These are phyloP conservation scores for Alliaria petiolata DNA, from an alignment of 345 rosid genomes.

Conservation along the genomic window DNA sequence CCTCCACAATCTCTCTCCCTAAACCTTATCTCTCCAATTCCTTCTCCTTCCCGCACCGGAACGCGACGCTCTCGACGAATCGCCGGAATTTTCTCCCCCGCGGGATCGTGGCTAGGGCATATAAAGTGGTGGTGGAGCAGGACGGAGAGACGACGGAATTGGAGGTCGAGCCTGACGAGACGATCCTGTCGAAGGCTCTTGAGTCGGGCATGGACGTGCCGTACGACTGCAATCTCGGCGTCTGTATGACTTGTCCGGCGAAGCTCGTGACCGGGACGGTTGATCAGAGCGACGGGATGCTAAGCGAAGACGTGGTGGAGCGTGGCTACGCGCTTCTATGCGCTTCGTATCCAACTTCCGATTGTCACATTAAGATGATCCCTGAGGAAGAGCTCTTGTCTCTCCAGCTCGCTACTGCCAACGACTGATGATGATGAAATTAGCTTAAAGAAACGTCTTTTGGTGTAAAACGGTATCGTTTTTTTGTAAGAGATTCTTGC, in stretches of 20 bases:
- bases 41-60: slow-evolving; percentile 29
- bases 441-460: background rate
- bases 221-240: slow-evolving; percentile 93
- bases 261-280: slow-evolving; percentile 61
- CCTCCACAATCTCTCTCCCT: slow-evolving; percentile 41
- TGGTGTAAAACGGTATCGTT: background rate
- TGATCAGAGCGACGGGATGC: slow-evolving; percentile 97
- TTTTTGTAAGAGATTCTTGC: background rate
- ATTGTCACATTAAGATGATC: slow-evolving; percentile 74
- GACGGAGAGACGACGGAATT: slow-evolving; percentile 63
- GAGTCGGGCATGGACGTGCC: slow-evolving; percentile 73
- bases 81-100: background rate
- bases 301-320: slow-evolving; percentile 93
- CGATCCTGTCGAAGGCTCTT: slow-evolving; percentile 73
- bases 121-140: slow-evolving; percentile 79
- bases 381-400: slow-evolving; percentile 91
- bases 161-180: slow-evolving; percentile 84
- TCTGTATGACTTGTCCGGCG: slow-evolving; percentile 99
- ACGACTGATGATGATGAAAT: slow-evolving; percentile 51
- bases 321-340: slow-evolving; percentile 82
- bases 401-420: slow-evolving; percentile 82
- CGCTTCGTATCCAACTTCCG: slow-evolving; percentile 75
- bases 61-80: background rate
- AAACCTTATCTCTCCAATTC: slow-evolving; percentile 34
- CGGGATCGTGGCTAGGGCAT: slow-evolving; percentile 37